These are phyloP conservation scores for Dryadomyces quercus-mongolicae DNA, from an alignment of 2,329 filamentous ascomycete genomes.

Conservation along the genomic window DNA sequence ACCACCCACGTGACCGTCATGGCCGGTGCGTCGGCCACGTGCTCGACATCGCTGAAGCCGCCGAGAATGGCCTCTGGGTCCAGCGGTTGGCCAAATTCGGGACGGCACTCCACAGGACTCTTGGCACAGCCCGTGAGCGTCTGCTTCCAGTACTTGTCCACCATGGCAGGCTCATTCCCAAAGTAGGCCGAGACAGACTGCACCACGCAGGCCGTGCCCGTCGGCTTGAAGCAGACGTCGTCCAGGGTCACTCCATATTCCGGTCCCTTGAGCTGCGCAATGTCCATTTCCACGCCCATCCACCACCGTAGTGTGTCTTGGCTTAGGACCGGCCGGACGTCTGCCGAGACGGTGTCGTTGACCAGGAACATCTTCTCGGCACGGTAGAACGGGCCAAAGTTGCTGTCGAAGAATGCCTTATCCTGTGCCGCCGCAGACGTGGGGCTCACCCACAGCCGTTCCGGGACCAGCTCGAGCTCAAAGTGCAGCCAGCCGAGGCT, in stretches of 20 bases:
- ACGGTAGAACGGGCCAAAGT: conserved; percentile 92
- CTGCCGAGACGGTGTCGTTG: conserved; percentile 60
- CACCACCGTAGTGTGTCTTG: conserved; percentile 89
- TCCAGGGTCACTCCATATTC: conserved; percentile 57
- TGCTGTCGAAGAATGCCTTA: conserved; percentile 84
- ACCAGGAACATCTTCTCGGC: conserved; percentile 89
- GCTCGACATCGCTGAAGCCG: conserved; percentile 53
- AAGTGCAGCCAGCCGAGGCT: conserved; percentile 85
- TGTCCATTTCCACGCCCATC: conserved; percentile 75
- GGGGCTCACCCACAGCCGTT: conserved; percentile 92
- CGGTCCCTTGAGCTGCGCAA: conserved; percentile 59
- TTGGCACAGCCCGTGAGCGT: conserved; percentile 62
- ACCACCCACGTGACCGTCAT: conserved; percentile 93
- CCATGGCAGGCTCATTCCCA: conserved; percentile 49
- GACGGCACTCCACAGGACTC: conserved; percentile 74
- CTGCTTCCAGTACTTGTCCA: conserved; percentile 60
- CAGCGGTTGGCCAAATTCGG: conserved; percentile 79
- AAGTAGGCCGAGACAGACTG: conserved; percentile 92
- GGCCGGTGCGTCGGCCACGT: conserved; percentile 62
- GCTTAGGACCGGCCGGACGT: conserved; percentile 65
- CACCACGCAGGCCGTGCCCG: conserved; percentile 77
- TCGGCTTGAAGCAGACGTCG: conserved; percentile 91
- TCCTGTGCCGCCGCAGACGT: conserved; percentile 82
- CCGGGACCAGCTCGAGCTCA: conserved; percentile 80
- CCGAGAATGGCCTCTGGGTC: conserved; percentile 78